phyloP scores from a whole-genome alignment of 257 asterid genomes.

The Solanum chaucha region DNA sequence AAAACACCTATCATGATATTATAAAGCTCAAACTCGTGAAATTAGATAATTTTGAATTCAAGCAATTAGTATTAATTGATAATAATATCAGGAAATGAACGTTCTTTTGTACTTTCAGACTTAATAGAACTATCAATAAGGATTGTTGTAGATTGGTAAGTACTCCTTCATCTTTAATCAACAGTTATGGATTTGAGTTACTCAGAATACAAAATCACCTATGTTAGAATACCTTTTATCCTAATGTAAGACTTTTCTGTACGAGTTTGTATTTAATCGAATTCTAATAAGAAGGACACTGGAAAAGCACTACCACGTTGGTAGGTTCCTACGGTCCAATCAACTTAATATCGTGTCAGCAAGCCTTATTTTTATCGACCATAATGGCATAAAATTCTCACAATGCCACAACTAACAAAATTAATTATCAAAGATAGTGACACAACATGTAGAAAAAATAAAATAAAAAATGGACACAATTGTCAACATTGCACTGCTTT shows the following conservation, averaged over 20 bases:
- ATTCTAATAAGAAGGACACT: background rate
- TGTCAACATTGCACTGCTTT: background rate
- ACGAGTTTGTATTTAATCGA: too few species aligned
- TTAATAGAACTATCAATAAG: too few species aligned
- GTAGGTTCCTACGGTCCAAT: background rate
- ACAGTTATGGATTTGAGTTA: too few species aligned
- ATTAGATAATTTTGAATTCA: background rate
- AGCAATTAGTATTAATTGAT: background rate
- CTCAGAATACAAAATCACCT: too few species aligned
- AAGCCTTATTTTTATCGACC: background rate
- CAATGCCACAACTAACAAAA: background rate
- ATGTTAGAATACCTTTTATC: too few species aligned
- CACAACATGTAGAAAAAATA: background rate
- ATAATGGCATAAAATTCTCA: background rate
- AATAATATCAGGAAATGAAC: background rate
- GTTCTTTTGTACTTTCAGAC: too few species aligned
- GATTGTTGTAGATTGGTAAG: rapidly evolving
- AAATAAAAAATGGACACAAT: background rate
- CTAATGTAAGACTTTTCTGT: rapidly evolving
- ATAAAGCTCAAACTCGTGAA: background rate
- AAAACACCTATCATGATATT: background rate
- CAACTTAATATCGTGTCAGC: background rate
- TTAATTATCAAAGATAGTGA: background rate
- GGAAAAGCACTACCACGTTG: background rate
- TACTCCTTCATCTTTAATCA: too few species aligned